Conservation (phyloP, 2,329 filamentous ascomycete species). For the Diaporthe capsici region DNA sequence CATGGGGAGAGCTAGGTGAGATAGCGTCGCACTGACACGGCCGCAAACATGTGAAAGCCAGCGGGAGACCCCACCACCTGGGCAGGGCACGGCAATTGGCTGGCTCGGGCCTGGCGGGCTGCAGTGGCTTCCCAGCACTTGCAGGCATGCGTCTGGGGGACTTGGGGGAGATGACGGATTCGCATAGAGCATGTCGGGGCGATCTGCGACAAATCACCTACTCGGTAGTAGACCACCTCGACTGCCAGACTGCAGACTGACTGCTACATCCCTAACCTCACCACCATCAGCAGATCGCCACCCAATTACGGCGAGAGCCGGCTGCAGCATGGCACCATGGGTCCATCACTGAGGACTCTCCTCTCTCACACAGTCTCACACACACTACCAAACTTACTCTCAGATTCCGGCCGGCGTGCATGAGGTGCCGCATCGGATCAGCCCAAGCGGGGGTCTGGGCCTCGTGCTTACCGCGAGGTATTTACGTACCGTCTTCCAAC, state of each 20-base stretch:
- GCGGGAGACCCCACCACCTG: slow-evolving; percentile 4
- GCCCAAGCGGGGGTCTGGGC: background rate
- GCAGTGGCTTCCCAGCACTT: background rate
- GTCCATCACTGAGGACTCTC: background rate
- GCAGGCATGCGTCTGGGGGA: slow-evolving; percentile 15
- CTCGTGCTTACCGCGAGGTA: background rate
- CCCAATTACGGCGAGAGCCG: slow-evolving; percentile 22
- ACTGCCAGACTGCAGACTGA: background rate
- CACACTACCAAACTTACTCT: slow-evolving; percentile 17
- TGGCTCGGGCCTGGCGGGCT: slow-evolving; percentile 18
- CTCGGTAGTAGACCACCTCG: background rate
- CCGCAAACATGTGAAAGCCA: slow-evolving; percentile 34
- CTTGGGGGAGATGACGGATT: background rate
- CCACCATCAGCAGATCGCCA: slow-evolving; percentile 29
- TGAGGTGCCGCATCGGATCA: slow-evolving; percentile 19
- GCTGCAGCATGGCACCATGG: slow-evolving; percentile 17
- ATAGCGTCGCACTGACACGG: slow-evolving; percentile 28
- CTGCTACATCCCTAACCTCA: slow-evolving; percentile 3
- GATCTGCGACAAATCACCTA: slow-evolving; percentile 21
- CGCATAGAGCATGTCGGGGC: slow-evolving; percentile 11
- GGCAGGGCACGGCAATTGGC: slow-evolving; percentile 13
- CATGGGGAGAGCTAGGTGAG: background rate
- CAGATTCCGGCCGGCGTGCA: slow-evolving; percentile 6
- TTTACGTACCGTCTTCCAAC: background rate
- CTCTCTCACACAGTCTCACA: background rate